Conservation (phyloP, 305 asterid species). For the Fraxinus xanthoxyloides region DNA sequence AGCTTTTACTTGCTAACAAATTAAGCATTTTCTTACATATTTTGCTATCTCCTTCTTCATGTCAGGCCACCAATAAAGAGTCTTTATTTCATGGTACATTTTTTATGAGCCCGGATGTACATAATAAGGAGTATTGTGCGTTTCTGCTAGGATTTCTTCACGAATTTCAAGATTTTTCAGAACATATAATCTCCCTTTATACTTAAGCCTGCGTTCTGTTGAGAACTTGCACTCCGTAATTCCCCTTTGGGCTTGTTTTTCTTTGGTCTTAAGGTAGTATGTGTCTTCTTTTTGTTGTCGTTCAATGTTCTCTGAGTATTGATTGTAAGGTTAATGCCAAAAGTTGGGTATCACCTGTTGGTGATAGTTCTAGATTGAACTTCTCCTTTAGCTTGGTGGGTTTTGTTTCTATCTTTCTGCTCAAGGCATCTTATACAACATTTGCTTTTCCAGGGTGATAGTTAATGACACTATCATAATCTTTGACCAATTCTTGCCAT, state of each 20-base stretch:
- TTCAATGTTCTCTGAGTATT: not conserved
- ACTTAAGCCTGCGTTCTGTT: not conserved
- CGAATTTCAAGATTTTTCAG: not conserved
- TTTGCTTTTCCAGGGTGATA: not conserved
- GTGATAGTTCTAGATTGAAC: not conserved
- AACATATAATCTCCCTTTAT: not conserved
- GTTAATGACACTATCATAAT: not conserved
- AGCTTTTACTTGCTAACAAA: not conserved
- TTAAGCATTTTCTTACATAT: not conserved
- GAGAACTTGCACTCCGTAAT: not conserved
- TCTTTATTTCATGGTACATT: not conserved
- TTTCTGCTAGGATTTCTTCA: not conserved
- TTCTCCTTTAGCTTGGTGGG: not conserved
- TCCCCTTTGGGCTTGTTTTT: not conserved
- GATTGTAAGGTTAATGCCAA: not conserved
- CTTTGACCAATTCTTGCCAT: not conserved
- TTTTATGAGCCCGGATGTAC: not conserved
- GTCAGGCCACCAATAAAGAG: not conserved
- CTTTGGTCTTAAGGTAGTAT: not conserved
- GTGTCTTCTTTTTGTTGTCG: not conserved
- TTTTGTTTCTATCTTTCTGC: not conserved
- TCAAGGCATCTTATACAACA: not conserved
- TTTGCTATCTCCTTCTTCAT: not conserved
- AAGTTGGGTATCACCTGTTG: not conserved
- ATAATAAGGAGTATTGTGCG: not conserved